phyloP scores from a whole-genome alignment of 768 basidiomycete species.

The Austroboletus eburneus region DNA sequence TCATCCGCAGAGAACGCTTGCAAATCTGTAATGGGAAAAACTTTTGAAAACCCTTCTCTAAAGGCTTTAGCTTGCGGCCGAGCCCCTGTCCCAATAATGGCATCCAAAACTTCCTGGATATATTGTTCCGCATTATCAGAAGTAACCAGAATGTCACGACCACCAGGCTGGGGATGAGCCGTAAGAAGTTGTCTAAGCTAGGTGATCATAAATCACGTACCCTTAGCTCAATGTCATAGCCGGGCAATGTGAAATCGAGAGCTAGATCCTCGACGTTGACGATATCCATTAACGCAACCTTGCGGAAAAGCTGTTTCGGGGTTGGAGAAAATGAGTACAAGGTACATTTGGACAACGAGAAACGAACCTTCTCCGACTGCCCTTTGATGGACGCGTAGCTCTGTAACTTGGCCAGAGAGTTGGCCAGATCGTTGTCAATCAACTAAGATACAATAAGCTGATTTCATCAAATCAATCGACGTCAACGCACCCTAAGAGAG shows the following conservation, averaged over 20 bases:
- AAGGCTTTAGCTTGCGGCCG: slow-evolving; percentile 83
- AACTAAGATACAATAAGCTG: slow-evolving; percentile 42
- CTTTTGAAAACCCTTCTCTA: slow-evolving; percentile 91
- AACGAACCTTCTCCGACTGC: slow-evolving; percentile 52
- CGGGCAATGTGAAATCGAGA: slow-evolving; percentile 95
- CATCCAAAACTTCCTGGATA: slow-evolving; percentile 79
- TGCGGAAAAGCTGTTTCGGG: slow-evolving; percentile 44
- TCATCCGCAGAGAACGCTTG: slow-evolving; percentile 93
- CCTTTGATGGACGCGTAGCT: slow-evolving; percentile 50
- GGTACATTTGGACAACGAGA: neutral
- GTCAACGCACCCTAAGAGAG: slow-evolving; percentile 65
- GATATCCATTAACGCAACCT: slow-evolving; percentile 54
- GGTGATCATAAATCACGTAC: slow-evolving; percentile 39
- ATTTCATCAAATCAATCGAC: neutral
- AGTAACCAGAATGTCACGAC: slow-evolving; percentile 76
- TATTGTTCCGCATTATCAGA: slow-evolving; percentile 88
- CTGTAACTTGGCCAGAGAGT: slow-evolving; percentile 78
- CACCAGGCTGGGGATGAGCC: slow-evolving; percentile 54
- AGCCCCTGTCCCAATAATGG: slow-evolving; percentile 79
- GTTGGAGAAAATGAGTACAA: neutral
- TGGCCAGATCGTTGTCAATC: slow-evolving; percentile 81
- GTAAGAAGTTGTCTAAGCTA: neutral
- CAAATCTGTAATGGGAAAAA: slow-evolving; percentile 89
- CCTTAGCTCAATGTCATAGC: slow-evolving; percentile 88
- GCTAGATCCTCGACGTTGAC: slow-evolving; percentile 81